Evolutionary conservation across 768 basidiomycete species (phyloP), one percentile per base, ranked within the genome.

Genomic region (Termitomyces sp.): DNA sequence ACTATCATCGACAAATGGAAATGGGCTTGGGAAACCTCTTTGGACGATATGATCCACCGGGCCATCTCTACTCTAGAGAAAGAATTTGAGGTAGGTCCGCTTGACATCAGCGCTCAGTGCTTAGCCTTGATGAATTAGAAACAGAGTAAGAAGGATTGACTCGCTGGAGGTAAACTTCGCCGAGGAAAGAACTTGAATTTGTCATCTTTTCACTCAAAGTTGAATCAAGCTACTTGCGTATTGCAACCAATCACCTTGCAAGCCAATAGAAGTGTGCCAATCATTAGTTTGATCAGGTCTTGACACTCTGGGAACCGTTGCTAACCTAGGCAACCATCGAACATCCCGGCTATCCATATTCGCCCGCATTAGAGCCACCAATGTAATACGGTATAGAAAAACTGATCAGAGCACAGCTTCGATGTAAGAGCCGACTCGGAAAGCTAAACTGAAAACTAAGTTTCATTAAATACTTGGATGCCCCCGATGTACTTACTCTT

Each of bases 1-100:
- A 61, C 47, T 8, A 64, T 81, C 25, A 61, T 65, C 9, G 64
- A 63, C 50, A 72, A 71, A 41, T 77, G 74, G 74, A 68, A 72
- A 42, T 81, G 78, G 76, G 70, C 72, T 39, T 75, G 73, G 73
- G 60, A 65, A 32, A 68, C 71, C 35, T 70, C 67, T 12, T 59
- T 69, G 27, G 68, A 70, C n/a, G 66, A 51, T 39, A 66, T 66
- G 56, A 39, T 71, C n/a, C 55, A 52, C 44, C 54, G 65, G 40
- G 71, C 64, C 12, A 48, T 59, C 3, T 25, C 21, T 3, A 27
- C 49, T 27, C 14, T 50, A 39, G 49, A 50, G 39, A 4, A 25
- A 11, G 48, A 37, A 35, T 17, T n/a, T 23, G 17, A 34, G 35
- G 23, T 17, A 25, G 48, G 21, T 39, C 49, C 25, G 25, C 5